Evolutionary conservation across 2,329 filamentous ascomycete genomes (phyloP).

Genomic region (Nemania serpens): DNA sequence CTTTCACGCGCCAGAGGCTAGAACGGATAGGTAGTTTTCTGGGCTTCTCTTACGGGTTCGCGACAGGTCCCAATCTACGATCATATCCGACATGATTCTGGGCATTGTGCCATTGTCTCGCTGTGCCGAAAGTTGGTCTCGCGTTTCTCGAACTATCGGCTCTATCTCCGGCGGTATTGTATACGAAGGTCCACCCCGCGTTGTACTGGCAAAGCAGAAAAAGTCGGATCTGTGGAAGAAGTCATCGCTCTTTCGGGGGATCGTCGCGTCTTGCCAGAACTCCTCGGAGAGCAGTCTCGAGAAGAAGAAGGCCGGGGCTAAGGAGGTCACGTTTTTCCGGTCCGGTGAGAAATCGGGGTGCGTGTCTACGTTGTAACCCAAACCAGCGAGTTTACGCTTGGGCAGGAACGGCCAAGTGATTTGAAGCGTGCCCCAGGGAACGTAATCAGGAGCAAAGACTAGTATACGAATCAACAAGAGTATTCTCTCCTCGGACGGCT

Average conservation of each 20-base stretch:
- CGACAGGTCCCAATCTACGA: conserved; percentile 1
- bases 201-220: background rate
- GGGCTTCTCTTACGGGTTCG: background rate
- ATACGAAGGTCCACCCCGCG: too few relatives aligned
- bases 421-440: background rate
- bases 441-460: background rate
- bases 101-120: too few relatives aligned
- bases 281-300: conserved; percentile 9
- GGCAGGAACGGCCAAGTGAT: conserved; percentile 17
- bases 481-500: background rate
- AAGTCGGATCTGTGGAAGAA: conserved; percentile 1
- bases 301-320: background rate
- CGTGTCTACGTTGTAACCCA: background rate
- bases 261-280: conserved; percentile 4
- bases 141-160: too few relatives aligned
- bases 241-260: conserved; percentile 17
- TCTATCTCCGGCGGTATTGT: too few relatives aligned
- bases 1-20: too few relatives aligned
- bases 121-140: too few relatives aligned
- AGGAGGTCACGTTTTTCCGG: background rate
- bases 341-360: background rate
- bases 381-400: accelerated
- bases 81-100: background rate
- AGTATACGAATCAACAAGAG: background rate
- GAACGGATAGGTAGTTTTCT: background rate